These are phyloP conservation scores for Exserohilum turcica DNA, from an alignment of 2,329 filamentous ascomycete genomes.

Conservation along the genomic window DNA sequence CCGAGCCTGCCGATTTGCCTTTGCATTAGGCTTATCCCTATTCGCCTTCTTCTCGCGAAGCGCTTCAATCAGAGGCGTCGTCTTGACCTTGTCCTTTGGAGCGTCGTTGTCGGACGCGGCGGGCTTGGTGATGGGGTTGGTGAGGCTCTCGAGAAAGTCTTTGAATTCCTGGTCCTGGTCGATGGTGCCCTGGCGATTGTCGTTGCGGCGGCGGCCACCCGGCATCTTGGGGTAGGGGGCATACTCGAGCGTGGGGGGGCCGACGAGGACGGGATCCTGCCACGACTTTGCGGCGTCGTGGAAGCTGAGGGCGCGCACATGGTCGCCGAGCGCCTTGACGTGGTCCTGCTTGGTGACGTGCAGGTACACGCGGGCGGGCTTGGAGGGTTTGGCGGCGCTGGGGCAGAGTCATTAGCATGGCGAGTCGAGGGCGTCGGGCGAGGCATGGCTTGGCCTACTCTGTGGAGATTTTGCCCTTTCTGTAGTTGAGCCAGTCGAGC, in stretches of 20 bases:
- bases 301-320: slow-evolving; percentile 72
- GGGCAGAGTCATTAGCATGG: not conserved
- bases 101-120: slow-evolving; percentile 58
- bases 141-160: slow-evolving; percentile 84
- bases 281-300: slow-evolving; percentile 80
- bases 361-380: slow-evolving; percentile 79
- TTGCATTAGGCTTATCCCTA: slow-evolving; percentile 61
- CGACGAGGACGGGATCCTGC: slow-evolving; percentile 73
- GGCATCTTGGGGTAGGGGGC: slow-evolving; percentile 84
- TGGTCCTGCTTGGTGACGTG: slow-evolving; percentile 76
- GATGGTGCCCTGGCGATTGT: slow-evolving; percentile 89
- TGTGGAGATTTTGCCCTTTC: slow-evolving; percentile 76
- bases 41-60: slow-evolving; percentile 90
- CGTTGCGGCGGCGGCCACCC: slow-evolving; percentile 72
- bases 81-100: slow-evolving; percentile 69
- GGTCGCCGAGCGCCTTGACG: slow-evolving; percentile 69
- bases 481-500: slow-evolving; percentile 81
- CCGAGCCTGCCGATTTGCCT: slow-evolving; percentile 61
- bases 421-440: not conserved
- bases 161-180: slow-evolving; percentile 97
- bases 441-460: slow-evolving; percentile 63
- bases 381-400: slow-evolving; percentile 74
- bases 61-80: slow-evolving; percentile 87
- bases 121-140: slow-evolving; percentile 69
- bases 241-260: slow-evolving; percentile 80